phyloP scores from a whole-genome alignment of 371 early-diverging fungal species.

The Mucor mucedo region DNA sequence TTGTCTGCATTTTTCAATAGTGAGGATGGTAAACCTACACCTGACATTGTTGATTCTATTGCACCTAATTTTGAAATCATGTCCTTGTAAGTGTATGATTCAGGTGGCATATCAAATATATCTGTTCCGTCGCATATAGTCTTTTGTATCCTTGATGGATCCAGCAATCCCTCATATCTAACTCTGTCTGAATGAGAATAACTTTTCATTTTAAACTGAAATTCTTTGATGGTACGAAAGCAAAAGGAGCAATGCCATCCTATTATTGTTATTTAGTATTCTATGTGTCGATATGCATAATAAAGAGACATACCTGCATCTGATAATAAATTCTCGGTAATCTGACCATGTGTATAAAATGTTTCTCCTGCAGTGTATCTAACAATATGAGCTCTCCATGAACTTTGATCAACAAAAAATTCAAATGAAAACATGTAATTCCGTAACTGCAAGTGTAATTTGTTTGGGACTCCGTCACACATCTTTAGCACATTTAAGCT shows the following conservation, averaged over 20 bases:
- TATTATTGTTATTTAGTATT: conserved; percentile 2
- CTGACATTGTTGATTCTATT: conserved; percentile 36
- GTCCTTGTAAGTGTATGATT: conserved; percentile 54
- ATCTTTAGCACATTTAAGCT: conserved; percentile 28
- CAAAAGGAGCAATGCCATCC: conserved; percentile 48
- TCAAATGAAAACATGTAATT: conserved; percentile 65
- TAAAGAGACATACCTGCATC: conserved; percentile 55
- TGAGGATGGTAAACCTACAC: conserved; percentile 40
- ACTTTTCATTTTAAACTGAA: conserved; percentile 54
- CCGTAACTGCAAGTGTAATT: conserved; percentile 52
- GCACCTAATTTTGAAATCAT: conserved; percentile 45
- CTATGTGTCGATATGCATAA: neutral
- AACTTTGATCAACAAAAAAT: conserved; percentile 46
- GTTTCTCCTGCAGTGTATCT: conserved; percentile 33
- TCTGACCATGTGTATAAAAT: conserved; percentile 43
- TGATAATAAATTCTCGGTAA: conserved; percentile 42
- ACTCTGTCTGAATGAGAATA: conserved; percentile 45
- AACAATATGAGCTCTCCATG: conserved; percentile 54
- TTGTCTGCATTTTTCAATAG: conserved; percentile 34
- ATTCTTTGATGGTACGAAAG: conserved; percentile 44
- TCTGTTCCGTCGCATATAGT: conserved; percentile 32
- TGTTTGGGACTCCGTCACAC: conserved; percentile 51
- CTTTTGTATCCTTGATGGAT: conserved; percentile 23
- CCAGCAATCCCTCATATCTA: conserved; percentile 14
- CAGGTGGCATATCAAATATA: conserved; percentile 61